Evolutionary conservation across 2,329 filamentous ascomycete genomes (phyloP).

Genomic region (Ophiostoma sp.): DNA sequence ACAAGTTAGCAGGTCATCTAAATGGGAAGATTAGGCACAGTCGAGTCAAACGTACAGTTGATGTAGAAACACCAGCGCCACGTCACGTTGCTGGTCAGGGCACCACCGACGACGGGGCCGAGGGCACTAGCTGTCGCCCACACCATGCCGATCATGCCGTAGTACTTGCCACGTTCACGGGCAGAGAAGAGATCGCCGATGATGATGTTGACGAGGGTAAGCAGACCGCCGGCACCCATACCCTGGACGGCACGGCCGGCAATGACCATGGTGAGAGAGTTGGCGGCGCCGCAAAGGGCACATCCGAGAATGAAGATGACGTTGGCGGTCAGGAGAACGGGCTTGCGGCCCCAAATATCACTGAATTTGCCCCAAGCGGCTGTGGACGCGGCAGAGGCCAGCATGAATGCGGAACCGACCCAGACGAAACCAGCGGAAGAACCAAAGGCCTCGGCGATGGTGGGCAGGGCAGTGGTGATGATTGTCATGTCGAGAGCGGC

Average conservation of each 20-base stretch:
- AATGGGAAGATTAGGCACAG: neutral
- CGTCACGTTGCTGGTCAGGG: slow-evolving; percentile 29
- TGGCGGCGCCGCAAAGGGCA: slow-evolving; percentile 53
- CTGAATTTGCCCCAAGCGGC: slow-evolving; percentile 69
- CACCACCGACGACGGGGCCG: slow-evolving; percentile 31
- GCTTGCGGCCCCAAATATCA: slow-evolving; percentile 61
- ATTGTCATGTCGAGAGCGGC: slow-evolving; percentile 61
- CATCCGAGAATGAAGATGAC: slow-evolving; percentile 57
- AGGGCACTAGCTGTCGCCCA: slow-evolving; percentile 31
- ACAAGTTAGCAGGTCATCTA: neutral
- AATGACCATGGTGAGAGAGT: slow-evolving; percentile 54
- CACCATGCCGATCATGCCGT: slow-evolving; percentile 31
- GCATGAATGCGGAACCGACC: slow-evolving; percentile 73
- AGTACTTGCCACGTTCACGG: slow-evolving; percentile 32
- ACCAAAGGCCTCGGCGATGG: slow-evolving; percentile 62
- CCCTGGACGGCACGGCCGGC: slow-evolving; percentile 59
- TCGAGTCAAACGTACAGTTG: slow-evolving; percentile 44
- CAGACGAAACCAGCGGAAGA: slow-evolving; percentile 72
- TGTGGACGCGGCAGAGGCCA: slow-evolving; percentile 65
- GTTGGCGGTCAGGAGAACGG: slow-evolving; percentile 52
- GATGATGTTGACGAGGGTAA: slow-evolving; percentile 61
- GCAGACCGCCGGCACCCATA: slow-evolving; percentile 56
- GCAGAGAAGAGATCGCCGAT: slow-evolving; percentile 48
- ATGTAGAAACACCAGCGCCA: slow-evolving; percentile 73
- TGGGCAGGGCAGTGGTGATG: slow-evolving; percentile 66